Evolutionary conservation across 202 grass and related monocot genomes (phyloP), one percentile per base, ranked within the genome.

Genomic region (Bolboschoenoplectus hybrid): DNA sequence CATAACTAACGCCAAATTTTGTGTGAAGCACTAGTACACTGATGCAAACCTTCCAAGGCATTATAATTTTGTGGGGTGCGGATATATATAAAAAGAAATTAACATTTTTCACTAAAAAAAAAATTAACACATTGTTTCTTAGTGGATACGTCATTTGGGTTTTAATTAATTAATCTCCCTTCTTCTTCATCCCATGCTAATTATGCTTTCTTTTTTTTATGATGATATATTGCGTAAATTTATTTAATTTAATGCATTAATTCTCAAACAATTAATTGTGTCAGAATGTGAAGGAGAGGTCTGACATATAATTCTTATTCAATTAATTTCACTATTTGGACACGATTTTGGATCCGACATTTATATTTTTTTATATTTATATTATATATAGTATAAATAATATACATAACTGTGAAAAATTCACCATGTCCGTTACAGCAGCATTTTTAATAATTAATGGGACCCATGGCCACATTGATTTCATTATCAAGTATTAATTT

Each of bases 1-100:
- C 50, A 41, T 79, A 79, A 60, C 75, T 41, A 79, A 55, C 74
- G n/a, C 13, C 51, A n/a, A 56, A 38, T 78, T 40, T 78, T 38
- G 74, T 78, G 51, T 57, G 74, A 57, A 78, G 49, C 5, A 36
- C 0, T 0, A 32, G 75, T 78, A 78, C 52, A 41, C 52, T 35
- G 12, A 58, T 32, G 26, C 36, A 57, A n/a, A 51, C 50, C 58
- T 53, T 34, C 16, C 16, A 17, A 16, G 32, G 49, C 52, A 79
- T 41, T 41, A 2, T 77, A 79, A 41, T 58, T 74, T 74, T 60
- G 14, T 60, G 14, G 34, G 8, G 26, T 41, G 60, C 50, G 50
- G 50, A 36, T 77, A 43, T 43, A 60, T 6, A 26, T 26, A 26
- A 26, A 26, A 26, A 26, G 26, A 26, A 26, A 26, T 51, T 51